phyloP scores from a whole-genome alignment of 208 protist genomes.

The Sergeia podlipaevii region DNA sequence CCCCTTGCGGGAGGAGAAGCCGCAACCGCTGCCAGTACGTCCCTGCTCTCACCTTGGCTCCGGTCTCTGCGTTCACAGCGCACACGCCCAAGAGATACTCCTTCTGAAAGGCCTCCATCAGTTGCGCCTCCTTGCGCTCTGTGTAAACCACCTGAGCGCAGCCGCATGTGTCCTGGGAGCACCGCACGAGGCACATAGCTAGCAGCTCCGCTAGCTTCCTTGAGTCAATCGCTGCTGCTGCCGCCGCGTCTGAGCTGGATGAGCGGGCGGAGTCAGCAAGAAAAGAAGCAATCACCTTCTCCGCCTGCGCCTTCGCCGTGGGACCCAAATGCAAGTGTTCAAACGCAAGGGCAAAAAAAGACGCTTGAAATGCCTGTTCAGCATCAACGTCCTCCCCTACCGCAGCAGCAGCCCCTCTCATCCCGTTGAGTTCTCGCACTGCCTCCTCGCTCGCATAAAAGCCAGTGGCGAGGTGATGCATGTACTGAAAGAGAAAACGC shows the following conservation, averaged over 20 bases:
- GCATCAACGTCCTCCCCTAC: no score
- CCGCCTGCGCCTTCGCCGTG: no score
- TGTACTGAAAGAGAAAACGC: constrained; percentile 42
- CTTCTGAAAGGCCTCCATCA: not conserved
- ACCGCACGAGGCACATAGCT: not conserved
- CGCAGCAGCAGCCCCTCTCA: constrained; percentile 4
- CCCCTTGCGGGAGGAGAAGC: constrained; percentile 33
- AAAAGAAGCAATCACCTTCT: no score
- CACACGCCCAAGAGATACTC: no score
- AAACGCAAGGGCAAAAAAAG: no score
- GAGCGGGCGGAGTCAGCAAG: no score
- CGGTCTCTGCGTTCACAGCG: no score
- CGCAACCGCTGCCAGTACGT: constrained; percentile 55
- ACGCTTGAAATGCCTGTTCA: no score
- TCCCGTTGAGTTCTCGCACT: constrained; percentile 16
- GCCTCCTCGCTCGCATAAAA: constrained; percentile 29
- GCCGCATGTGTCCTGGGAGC: not conserved
- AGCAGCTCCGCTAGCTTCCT: not conserved
- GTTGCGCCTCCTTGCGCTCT: no score
- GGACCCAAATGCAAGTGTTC: no score
- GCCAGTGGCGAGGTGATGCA: constrained; percentile 42
- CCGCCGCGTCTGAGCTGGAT: no score
- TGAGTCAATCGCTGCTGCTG: no score
- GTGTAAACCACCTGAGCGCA: not conserved
- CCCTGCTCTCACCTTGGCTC: not conserved